These are phyloP conservation scores for Stenogyne calaminthoides DNA, from an alignment of 305 asterid genomes.

Conservation along the genomic window DNA sequence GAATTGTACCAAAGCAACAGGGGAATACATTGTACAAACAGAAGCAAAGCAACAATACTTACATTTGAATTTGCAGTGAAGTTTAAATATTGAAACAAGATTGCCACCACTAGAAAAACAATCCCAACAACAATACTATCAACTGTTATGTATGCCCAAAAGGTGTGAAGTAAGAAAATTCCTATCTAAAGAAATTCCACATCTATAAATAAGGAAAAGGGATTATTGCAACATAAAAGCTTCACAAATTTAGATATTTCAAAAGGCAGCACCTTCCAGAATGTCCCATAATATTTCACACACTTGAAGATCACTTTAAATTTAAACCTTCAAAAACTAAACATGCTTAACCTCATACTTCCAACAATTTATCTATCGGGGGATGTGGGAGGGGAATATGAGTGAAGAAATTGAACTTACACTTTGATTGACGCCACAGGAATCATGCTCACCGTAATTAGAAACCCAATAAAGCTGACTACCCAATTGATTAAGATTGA, in stretches of 20 bases:
- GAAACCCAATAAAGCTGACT: conserved; percentile 55
- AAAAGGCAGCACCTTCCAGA: no score
- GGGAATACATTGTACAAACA: background rate
- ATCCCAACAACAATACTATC: conserved; percentile 41
- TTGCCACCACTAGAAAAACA: conserved; percentile 50
- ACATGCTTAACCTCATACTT: no score
- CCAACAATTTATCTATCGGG: no score
- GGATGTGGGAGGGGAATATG: no score
- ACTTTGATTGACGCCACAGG: conserved; percentile 86
- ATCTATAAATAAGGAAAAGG: background rate
- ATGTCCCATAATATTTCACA: no score
- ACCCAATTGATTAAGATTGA: conserved; percentile 57
- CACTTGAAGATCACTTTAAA: no score
- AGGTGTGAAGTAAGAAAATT: no score
- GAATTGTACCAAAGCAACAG: no score
- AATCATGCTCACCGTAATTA: conserved; percentile 54
- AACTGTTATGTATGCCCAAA: no score
- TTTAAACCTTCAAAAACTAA: no score
- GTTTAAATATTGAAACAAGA: conserved; percentile 61
- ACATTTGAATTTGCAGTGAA: conserved; percentile 74
- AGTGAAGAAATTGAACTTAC: conserved; percentile 42
- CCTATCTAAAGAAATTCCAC: conserved; percentile 12
- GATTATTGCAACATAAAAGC: no score
- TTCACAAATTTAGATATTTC: no score
- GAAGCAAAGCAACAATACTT: conserved; percentile 28